These are phyloP conservation scores for Pseudohalonectria lignicola DNA, from an alignment of 2,329 filamentous ascomycete species.

Conservation along the genomic window DNA sequence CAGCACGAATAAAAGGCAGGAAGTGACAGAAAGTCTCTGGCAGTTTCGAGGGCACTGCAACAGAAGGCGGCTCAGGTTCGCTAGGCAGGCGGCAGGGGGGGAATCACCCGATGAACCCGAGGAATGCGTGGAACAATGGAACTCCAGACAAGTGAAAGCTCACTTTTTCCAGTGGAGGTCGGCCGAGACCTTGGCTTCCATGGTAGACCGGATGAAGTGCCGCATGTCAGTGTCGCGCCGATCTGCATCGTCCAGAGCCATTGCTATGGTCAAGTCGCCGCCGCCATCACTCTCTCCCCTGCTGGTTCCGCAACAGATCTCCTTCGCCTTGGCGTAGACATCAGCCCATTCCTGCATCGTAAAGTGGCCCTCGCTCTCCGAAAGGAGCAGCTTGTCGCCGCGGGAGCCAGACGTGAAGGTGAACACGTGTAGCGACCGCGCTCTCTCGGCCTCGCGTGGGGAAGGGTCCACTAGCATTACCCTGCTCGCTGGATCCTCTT, in stretches of 20 bases:
- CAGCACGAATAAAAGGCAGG: no score
- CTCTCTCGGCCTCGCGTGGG: constrained; percentile 46
- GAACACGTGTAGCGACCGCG: constrained; percentile 70
- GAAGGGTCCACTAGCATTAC: constrained; percentile 48
- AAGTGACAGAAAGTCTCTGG: no score
- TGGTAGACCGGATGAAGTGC: constrained; percentile 48
- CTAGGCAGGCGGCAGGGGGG: background rate
- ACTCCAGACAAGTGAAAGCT: no score
- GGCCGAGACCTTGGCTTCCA: constrained; percentile 41
- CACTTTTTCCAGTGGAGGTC: constrained; percentile 47
- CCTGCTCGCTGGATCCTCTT: constrained; percentile 9
- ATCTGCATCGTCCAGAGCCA: constrained; percentile 30
- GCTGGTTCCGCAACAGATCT: constrained; percentile 46
- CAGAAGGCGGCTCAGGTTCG: background rate
- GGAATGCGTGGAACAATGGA: background rate
- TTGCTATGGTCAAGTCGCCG: background rate
- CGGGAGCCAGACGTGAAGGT: constrained; percentile 59
- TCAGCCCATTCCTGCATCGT: constrained; percentile 64
- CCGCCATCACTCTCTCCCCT: constrained; percentile 1
- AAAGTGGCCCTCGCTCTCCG: constrained; percentile 75
- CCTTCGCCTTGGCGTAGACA: constrained; percentile 52
- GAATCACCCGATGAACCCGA: no score
- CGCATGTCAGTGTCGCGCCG: constrained; percentile 37
- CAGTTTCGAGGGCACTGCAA: background rate
- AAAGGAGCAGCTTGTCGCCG: constrained; percentile 58